Evolutionary conservation across 2,329 filamentous ascomycete species (phyloP).

Genomic region (Metarhizium brunneum): DNA sequence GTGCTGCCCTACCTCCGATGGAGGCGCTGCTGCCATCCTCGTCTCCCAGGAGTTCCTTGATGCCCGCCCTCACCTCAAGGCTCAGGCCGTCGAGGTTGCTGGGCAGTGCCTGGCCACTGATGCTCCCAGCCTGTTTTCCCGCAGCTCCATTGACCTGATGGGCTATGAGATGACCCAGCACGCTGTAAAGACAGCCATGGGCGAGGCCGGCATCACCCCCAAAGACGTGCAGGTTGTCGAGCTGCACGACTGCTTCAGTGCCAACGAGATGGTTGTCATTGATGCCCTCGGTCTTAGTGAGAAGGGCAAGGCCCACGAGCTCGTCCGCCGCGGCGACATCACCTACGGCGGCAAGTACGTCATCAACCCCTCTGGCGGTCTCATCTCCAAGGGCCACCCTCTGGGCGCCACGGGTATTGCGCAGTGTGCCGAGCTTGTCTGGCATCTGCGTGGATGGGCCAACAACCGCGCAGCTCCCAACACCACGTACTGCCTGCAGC

Average conservation of each 20-base stretch:
- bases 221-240: conserved; percentile 76
- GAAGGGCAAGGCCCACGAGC: conserved; percentile 80
- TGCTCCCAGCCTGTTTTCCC: conserved; percentile 66
- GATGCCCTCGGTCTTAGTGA: conserved; percentile 75
- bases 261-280: conserved; percentile 87
- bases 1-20: conserved; percentile 94
- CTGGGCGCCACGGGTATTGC: conserved; percentile 91
- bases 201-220: conserved; percentile 61
- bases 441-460: conserved; percentile 93
- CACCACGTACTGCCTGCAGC: conserved; percentile 71
- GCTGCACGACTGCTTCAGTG: conserved; percentile 92
- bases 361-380: conserved; percentile 86
- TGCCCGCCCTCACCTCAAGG: conserved; percentile 69
- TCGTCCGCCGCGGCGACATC: conserved; percentile 79
- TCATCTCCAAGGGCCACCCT: conserved; percentile 94
- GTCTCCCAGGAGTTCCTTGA: conserved; percentile 86
- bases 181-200: conserved; percentile 61
- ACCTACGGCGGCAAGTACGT: conserved; percentile 80
- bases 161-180: conserved; percentile 76
- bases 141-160: conserved; percentile 76
- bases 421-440: conserved; percentile 89
- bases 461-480: conserved; percentile 69
- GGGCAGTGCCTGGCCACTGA: conserved; percentile 87
- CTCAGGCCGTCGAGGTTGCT: conserved; percentile 79
- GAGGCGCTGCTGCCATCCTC: conserved; percentile 77